These are phyloP conservation scores for Claviceps spartinae DNA, from an alignment of 2,329 filamentous ascomycete genomes.

Conservation along the genomic window DNA sequence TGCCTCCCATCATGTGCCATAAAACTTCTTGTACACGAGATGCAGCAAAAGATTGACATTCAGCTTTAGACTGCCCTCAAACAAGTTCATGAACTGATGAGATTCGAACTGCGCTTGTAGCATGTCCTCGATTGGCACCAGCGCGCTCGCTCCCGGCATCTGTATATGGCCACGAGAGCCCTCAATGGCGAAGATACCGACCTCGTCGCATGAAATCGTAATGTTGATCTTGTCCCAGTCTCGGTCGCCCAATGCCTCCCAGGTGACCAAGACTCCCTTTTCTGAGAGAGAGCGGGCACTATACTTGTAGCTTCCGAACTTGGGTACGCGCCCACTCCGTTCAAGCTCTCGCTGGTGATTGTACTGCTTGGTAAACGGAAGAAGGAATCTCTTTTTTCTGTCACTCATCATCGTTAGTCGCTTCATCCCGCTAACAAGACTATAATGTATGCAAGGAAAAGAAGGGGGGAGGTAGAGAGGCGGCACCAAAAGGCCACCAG, in stretches of 20 bases:
- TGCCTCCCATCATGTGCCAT: slow-evolving; percentile 39
- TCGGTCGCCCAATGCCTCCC: slow-evolving; percentile 67
- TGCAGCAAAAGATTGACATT: slow-evolving; percentile 97
- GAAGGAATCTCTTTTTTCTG: slow-evolving; percentile 79
- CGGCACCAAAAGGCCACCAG: too few species aligned
- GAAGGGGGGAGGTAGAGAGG: not conserved
- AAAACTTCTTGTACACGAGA: slow-evolving; percentile 98
- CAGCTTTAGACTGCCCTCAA: slow-evolving; percentile 70
- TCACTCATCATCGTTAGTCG: not conserved
- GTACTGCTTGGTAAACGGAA: slow-evolving; percentile 97
- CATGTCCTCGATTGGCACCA: slow-evolving; percentile 82
- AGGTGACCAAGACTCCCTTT: slow-evolving; percentile 88
- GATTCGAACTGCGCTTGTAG: slow-evolving; percentile 96
- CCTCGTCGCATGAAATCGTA: slow-evolving; percentile 86
- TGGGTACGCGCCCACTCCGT: slow-evolving; percentile 81
- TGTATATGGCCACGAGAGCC: slow-evolving; percentile 86
- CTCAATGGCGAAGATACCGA: slow-evolving; percentile 87
- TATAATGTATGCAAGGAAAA: not conserved
- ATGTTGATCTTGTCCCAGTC: slow-evolving; percentile 90
- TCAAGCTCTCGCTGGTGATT: slow-evolving; percentile 95
- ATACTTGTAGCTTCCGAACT: slow-evolving; percentile 97
- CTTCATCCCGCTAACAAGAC: not conserved
- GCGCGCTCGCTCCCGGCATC: slow-evolving; percentile 82
- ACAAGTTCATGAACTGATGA: slow-evolving; percentile 89
- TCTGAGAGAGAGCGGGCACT: slow-evolving; percentile 77